These are phyloP conservation scores for Conidiobolus incongruus DNA, from an alignment of 371 early-diverging fungal species.

Conservation along the genomic window DNA sequence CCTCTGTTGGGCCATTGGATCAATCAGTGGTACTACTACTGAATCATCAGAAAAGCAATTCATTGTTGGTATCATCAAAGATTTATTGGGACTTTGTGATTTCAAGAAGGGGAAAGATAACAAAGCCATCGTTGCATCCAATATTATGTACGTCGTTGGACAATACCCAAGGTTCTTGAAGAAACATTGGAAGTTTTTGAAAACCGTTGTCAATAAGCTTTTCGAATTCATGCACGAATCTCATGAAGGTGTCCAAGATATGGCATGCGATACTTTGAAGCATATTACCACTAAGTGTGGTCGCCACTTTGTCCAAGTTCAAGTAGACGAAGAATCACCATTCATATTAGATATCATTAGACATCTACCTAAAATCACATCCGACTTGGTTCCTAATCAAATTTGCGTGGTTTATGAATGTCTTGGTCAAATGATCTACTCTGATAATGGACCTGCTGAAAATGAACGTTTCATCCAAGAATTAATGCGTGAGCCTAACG, in stretches of 20 bases:
- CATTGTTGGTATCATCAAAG: conserved; percentile 93
- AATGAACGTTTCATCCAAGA: conserved; percentile 63
- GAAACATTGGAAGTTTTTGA: conserved; percentile 97
- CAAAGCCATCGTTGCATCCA: conserved; percentile 98
- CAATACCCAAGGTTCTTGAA: conserved; percentile 97
- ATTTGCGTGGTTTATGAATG: conserved; percentile 93
- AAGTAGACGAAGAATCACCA: conserved; percentile 57
- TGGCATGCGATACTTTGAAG: conserved; percentile 99
- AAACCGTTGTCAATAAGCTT: conserved; percentile 98
- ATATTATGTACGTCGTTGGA: conserved; percentile 99
- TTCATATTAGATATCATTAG: conserved; percentile 87
- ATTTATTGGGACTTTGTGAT: conserved; percentile 82
- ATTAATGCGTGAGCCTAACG: conserved; percentile 77
- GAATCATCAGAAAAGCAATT: conserved; percentile 78
- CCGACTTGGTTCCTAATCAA: conserved; percentile 76
- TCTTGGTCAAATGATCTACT: conserved; percentile 85
- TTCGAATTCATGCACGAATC: conserved; percentile 99
- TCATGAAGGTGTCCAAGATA: conserved; percentile 99
- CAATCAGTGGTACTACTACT: conserved; percentile 90
- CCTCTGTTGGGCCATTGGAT: conserved; percentile 98
- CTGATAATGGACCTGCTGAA: conserved; percentile 39
- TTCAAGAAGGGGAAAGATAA: conserved; percentile 93
- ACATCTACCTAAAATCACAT: conserved; percentile 51
- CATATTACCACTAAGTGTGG: conserved; percentile 95
- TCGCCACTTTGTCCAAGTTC: conserved; percentile 68